phyloP scores from a whole-genome alignment of 1,284 basidiomycete species.

The Coriolopsis trogii region DNA sequence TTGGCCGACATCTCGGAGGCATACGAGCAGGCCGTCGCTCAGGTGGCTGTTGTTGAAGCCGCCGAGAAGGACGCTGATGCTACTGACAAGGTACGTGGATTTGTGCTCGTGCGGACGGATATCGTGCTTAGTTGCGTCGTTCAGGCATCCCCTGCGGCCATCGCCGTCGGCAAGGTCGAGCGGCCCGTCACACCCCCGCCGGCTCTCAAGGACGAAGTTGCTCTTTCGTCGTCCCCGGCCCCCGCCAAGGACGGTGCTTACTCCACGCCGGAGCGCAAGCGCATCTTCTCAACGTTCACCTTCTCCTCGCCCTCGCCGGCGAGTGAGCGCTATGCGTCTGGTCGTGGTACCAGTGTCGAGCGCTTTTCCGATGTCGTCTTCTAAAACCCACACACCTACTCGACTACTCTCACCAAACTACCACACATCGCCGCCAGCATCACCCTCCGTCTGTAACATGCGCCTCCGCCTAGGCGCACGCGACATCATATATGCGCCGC shows the following conservation, averaged over 20 bases:
- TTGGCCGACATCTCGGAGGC: slow-evolving; percentile 65
- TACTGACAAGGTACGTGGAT: slow-evolving; percentile 13
- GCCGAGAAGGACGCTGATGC: neutral
- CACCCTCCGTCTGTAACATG: neutral
- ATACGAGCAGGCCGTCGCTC: slow-evolving; percentile 38
- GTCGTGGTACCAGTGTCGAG: slow-evolving; percentile 23
- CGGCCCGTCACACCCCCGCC: slow-evolving; percentile 15
- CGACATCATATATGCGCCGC: neutral
- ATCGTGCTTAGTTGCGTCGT: neutral
- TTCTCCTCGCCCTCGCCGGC: slow-evolving; percentile 71
- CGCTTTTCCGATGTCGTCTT: slow-evolving; percentile 29
- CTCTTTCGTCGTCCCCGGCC: slow-evolving; percentile 1
- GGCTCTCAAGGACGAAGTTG: slow-evolving; percentile 2
- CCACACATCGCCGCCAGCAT: neutral
- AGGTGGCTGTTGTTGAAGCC: slow-evolving; percentile 9
- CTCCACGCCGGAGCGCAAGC: slow-evolving; percentile 71
- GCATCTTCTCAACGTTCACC: slow-evolving; percentile 73
- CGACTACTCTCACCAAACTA: neutral
- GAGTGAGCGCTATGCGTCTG: slow-evolving; percentile 47
- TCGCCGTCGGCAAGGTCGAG: slow-evolving; percentile 6
- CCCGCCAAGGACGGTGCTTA: slow-evolving; percentile 36
- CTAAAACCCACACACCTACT: neutral
- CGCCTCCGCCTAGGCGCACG: too few species aligned
- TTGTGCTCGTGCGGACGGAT: neutral
- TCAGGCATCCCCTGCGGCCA: too few species aligned